These are phyloP conservation scores for Metschnikowia lochheadii DNA, from an alignment of 805 yeast species.

Conservation along the genomic window DNA sequence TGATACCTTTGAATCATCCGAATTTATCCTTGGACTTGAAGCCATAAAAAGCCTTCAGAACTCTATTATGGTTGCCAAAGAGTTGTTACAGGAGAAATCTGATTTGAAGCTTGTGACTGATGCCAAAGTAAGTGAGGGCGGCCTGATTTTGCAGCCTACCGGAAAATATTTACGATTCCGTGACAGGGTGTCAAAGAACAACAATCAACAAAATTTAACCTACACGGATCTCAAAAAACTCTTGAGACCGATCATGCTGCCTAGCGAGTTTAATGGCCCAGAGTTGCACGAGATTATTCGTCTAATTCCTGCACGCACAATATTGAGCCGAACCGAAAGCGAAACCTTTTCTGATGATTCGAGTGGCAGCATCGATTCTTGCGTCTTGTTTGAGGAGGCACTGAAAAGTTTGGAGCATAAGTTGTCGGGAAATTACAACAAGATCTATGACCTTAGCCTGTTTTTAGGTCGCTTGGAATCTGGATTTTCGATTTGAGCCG, in stretches of 20 bases:
- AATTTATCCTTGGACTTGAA: neutral
- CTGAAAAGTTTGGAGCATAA: slow-evolving; percentile 22
- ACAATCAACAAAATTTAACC: slow-evolving; percentile 14
- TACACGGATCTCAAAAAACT: slow-evolving; percentile 14
- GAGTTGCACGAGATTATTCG: slow-evolving; percentile 10
- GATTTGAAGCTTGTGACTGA: slow-evolving; percentile 7
- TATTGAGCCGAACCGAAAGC: slow-evolving; percentile 16
- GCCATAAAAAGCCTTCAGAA: neutral
- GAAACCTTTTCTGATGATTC: slow-evolving; percentile 11
- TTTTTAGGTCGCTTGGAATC: slow-evolving; percentile 23
- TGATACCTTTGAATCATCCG: neutral
- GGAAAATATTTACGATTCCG: slow-evolving; percentile 8
- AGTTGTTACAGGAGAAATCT: neutral
- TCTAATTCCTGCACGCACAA: slow-evolving; percentile 13
- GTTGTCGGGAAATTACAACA: slow-evolving; percentile 21
- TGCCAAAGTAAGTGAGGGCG: slow-evolving; percentile 5
- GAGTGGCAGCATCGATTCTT: slow-evolving; percentile 20
- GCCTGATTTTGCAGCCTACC: slow-evolving; percentile 9
- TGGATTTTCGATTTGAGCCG: slow-evolving; percentile 21
- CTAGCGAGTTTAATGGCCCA: slow-evolving; percentile 2
- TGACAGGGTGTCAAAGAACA: slow-evolving; percentile 6
- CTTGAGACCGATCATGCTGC: slow-evolving; percentile 3
- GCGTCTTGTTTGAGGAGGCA: slow-evolving; percentile 22
- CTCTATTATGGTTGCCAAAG: neutral
- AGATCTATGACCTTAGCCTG: slow-evolving; percentile 23